Base-by-base conservation (phyloP, 352 stramenopile species). In the Phytophthora pseudosyringae region DNA sequence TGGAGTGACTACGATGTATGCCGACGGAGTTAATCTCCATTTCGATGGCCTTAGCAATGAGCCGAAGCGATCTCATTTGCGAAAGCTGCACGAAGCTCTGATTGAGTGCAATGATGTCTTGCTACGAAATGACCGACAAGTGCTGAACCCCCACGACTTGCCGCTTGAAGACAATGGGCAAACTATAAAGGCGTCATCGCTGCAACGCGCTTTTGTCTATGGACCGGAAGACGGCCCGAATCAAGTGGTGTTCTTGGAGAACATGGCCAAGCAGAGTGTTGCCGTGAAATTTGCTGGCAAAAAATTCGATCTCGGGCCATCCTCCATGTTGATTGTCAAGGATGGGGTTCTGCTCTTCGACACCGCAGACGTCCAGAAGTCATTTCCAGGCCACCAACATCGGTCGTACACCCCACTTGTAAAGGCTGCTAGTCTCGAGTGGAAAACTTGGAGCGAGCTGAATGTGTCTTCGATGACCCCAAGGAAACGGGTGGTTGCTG, bases 1-100 rank as follows among this genome's bases (percentile, higher is more conserved):
- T 16, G 80, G 80, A n/a, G 83, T 91, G 40, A 81, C 83, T 4
- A 91, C 78, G 4, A 90, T 82, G 71, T 91, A 91, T 62, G 83
- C 83, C 0, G 75, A 91, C 29, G 80, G 79, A 33, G 83, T 89
- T 16, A 91, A 88, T 50, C 46, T 91, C 9, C 83, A 90, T 58
- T 69, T 67, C 1, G 83, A 91, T 54, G 80, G 80, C 4, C 70
- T 91, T 6, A 87, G 79, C 54, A 91, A 91, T 41, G 80, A 91
- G 25, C 83, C 83, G 1, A 90, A 91, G 64, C 74, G 83, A 40
- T 86, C 69, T 18, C 83, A 91, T 59, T 64, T 93, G 53, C 76
- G 80, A 38, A 80, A 77, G 28, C 67, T 93, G 28, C 84, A 90
- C 46, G 46, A 84, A 10, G 66, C 73, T 18, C 52, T 93, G 16